phyloP scores from a whole-genome alignment of 139 green algal species.

The Marvania coccoides region DNA sequence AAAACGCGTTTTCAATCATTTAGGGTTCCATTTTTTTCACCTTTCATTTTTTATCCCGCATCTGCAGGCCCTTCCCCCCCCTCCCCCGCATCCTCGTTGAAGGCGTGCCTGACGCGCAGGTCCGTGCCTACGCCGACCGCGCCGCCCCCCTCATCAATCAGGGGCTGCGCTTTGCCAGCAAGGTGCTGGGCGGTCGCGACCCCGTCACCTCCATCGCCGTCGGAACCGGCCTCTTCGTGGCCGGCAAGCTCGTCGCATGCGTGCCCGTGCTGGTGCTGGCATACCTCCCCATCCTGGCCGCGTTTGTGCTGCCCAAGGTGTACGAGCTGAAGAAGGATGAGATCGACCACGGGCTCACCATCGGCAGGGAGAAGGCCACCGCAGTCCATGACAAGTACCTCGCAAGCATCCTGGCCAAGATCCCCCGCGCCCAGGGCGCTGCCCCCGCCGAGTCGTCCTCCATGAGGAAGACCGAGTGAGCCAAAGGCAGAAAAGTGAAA shows the following conservation, averaged over 20 bases:
- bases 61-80: slow-evolving; percentile 23
- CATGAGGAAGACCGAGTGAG: slow-evolving; percentile 14
- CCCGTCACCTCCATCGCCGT: neutral
- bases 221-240: slow-evolving; percentile 18
- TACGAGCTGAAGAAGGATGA: slow-evolving; percentile 57
- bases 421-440: slow-evolving; percentile 13
- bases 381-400: slow-evolving; percentile 30
- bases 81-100: slow-evolving; percentile 25
- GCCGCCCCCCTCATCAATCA: slow-evolving; percentile 19
- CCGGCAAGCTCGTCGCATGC: slow-evolving; percentile 17
- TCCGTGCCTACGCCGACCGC: slow-evolving; percentile 11
- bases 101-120: slow-evolving; percentile 26
- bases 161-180: slow-evolving; percentile 7
- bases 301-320: slow-evolving; percentile 37
- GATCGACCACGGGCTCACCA: slow-evolving; percentile 34
- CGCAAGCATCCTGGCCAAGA: slow-evolving; percentile 7
- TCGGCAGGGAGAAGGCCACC: slow-evolving; percentile 19
- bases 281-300: slow-evolving; percentile 8
- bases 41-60: too few relatives aligned
- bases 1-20: neutral
- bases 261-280: slow-evolving; percentile 33
- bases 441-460: slow-evolving; percentile 23
- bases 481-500: neutral
- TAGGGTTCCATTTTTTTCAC: too few relatives aligned
- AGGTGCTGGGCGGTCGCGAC: slow-evolving; percentile 6